phyloP scores from a whole-genome alignment of 1,139 yeast species.

The Blastobotrys capitulatus region DNA sequence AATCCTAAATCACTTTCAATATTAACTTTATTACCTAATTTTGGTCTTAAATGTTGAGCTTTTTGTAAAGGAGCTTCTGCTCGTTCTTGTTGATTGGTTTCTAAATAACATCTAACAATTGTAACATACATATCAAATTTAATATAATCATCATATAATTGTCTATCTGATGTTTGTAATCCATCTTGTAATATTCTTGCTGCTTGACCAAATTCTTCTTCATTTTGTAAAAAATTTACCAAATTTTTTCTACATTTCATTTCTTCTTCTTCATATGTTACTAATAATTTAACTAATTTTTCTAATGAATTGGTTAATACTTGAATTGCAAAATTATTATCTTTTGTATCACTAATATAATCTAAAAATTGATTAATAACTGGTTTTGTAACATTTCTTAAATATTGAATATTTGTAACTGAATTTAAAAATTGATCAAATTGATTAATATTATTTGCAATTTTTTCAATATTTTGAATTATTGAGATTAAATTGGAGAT shows the following conservation, averaged over 20 bases:
- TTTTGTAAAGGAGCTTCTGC: conserved; percentile 31
- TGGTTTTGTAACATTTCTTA: conserved; percentile 14
- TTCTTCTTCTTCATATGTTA: conserved; percentile 29
- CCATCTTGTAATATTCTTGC: conserved; percentile 29
- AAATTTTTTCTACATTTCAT: conserved; percentile 25
- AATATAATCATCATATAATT: conserved; percentile 24
- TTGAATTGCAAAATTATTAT: conserved; percentile 2
- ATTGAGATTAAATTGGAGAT: conserved; percentile 2
- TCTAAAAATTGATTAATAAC: conserved; percentile 14
- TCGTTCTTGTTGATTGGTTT: conserved; percentile 30
- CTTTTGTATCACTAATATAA: conserved; percentile 8
- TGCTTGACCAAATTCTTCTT: conserved; percentile 25
- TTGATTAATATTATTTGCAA: neutral
- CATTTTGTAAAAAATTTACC: conserved; percentile 27
- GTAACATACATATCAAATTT: conserved; percentile 29
- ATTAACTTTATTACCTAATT: conserved; percentile 13
- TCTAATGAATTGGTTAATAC: conserved; percentile 8
- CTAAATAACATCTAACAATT: conserved; percentile 30
- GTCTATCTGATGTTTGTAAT: conserved; percentile 23
- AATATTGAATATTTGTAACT: conserved; percentile 13
- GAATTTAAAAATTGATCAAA: conserved; percentile 9
- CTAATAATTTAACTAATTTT: conserved; percentile 20
- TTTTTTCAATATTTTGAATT: conserved; percentile 2
- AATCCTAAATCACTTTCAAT: conserved; percentile 25
- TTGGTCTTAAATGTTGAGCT: conserved; percentile 28